phyloP scores from a whole-genome alignment of 306 rosid genomes.

The Inga leiocalycina region DNA sequence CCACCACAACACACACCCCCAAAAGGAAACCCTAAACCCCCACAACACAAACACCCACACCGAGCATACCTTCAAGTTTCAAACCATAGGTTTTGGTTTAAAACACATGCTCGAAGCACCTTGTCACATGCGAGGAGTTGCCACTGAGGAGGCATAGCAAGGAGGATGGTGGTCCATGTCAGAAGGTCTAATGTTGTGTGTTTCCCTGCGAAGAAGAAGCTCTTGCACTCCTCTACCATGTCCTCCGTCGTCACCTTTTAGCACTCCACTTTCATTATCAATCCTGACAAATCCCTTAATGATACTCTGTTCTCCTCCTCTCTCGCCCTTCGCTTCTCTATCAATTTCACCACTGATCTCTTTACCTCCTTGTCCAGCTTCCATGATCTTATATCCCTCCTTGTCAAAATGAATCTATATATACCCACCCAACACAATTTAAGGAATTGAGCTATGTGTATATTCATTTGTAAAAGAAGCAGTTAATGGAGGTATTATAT shows the following conservation, averaged over 20 bases:
- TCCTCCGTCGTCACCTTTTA: slow-evolving; percentile 58
- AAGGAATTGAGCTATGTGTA: too few species aligned
- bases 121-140: slow-evolving; percentile 91
- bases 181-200: slow-evolving; percentile 96
- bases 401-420: slow-evolving; percentile 74
- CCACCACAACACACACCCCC: too few species aligned
- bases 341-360: slow-evolving; percentile 63
- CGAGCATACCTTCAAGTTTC: too few species aligned
- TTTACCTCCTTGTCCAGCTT: slow-evolving; percentile 69
- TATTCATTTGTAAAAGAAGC: background rate
- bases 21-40: too few species aligned
- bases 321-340: slow-evolving; percentile 49
- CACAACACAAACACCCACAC: too few species aligned
- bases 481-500: too few species aligned
- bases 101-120: slow-evolving; percentile 64
- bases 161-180: slow-evolving; percentile 96
- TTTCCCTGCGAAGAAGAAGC: slow-evolving; percentile 97
- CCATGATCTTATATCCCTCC: slow-evolving; percentile 75
- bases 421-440: background rate
- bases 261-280: slow-evolving; percentile 69
- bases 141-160: slow-evolving; percentile 98
- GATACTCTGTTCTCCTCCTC: slow-evolving; percentile 15
- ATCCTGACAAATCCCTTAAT: slow-evolving; percentile 72
- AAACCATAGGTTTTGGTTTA: too few species aligned
- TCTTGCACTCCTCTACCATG: slow-evolving; percentile 96